Conservation (phyloP, 768 basidiomycete genomes). For the Suillus occidentalis region DNA sequence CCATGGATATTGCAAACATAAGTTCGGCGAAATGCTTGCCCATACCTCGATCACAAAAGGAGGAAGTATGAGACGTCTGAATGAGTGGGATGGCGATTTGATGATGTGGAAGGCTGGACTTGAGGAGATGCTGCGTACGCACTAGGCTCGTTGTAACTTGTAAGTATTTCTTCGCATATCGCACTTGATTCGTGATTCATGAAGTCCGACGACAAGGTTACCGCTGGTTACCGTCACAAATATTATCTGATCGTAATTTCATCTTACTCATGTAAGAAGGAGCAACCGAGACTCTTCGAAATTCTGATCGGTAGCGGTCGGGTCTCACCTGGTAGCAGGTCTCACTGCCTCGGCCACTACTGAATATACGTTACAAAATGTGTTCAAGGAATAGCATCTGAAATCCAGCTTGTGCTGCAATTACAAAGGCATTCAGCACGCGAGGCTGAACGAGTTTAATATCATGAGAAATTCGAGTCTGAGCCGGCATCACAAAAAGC, state of each 20-base stretch:
- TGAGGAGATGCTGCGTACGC: constrained; percentile 10
- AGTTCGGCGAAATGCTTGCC: constrained; percentile 18
- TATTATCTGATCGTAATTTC: background rate
- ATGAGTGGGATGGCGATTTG: constrained; percentile 50
- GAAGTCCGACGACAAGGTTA: background rate
- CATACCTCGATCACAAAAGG: constrained; percentile 28
- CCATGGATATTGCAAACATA: constrained; percentile 30
- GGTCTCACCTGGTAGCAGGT: too few relatives aligned
- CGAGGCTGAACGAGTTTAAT: too few relatives aligned
- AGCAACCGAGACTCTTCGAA: background rate
- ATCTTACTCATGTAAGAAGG: background rate
- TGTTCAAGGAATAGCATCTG: too few relatives aligned
- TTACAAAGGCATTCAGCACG: too few relatives aligned
- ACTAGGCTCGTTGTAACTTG: background rate
- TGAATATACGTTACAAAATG: too few relatives aligned
- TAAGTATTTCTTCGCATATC: too few relatives aligned
- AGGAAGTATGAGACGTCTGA: constrained; percentile 46
- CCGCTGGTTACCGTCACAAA: too few relatives aligned
- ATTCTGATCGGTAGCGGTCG: background rate
- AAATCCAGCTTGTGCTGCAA: too few relatives aligned
- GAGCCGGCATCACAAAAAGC: background rate
- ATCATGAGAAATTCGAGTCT: background rate
- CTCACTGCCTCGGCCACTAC: too few relatives aligned
- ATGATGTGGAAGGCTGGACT: constrained; percentile 36
- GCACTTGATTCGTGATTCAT: background rate